Evolutionary conservation across 179 eudicot species (phyloP), one percentile per base, ranked within the genome.

Genomic region (Drosera spatulata): DNA sequence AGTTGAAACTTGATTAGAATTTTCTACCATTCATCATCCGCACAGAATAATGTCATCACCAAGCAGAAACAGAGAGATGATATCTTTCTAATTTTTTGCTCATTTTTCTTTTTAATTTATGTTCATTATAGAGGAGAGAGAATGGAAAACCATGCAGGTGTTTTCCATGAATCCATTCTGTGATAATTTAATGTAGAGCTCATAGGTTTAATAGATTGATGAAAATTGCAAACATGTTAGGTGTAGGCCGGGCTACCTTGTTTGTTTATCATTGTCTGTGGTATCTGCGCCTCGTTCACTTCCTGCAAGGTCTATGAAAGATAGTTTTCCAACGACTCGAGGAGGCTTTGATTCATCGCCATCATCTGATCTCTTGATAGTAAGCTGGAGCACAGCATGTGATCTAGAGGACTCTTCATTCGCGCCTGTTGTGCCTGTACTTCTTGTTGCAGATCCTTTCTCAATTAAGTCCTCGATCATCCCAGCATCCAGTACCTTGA

Each of bases 211-310:
- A 22, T 22, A 22, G 0, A 22, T 22, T 22, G 33, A 22, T 22
- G 33, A 22, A 22, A 22, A 22, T 22, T 22, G 33, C 33, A 10
- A 50, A 14, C 12, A 10, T 50, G 10, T 15, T 55, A 8, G 53
- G 14, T 14, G 60, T 61, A 10, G 5, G 37, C 51, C 0, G 56
- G 9, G 38, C 39, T 67, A 75, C 99, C 96, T 84, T 41, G 96
- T 93, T 71, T 93, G 99, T 72, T 89, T 93, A 71, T 93, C 99
- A 74, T 93, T 93, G 63, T 93, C 99, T 45, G 96, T 89, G 22
- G 99, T 93, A 73, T 93, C 99, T 15, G 99, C 99, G 71, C 99
- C 99, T 42, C 99, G 99, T 74, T 93, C 99, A 75, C 99, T 93
- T 68, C 99, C 99, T 51, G 99, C 99, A 72, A 93, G 99, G 63